Evolutionary conservation across 768 basidiomycete species (phyloP), one percentile per base, ranked within the genome.

Genomic region (Russula ochroleuca): DNA sequence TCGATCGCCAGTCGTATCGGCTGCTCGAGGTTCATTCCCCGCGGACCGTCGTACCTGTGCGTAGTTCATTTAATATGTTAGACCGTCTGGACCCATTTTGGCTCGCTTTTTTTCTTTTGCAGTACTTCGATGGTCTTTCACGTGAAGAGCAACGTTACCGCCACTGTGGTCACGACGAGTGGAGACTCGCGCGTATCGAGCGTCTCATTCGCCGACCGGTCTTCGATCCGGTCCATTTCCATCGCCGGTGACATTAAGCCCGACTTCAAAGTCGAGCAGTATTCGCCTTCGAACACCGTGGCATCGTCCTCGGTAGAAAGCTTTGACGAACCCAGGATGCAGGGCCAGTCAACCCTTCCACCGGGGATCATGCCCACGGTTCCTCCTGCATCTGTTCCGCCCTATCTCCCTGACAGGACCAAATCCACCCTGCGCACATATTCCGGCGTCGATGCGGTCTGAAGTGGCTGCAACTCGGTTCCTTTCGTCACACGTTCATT

Each of bases 1-100:
- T 21, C 51, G 51, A 33, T 52, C 33, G 51, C 28, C 33, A 35
- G 71, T 66, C 62, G 69, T 40, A 61, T 76, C 58, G 72, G 76
- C 2, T 52, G 62, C 52, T 63, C 49, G 9, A 63, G 49, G 5
- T 55, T 50, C 40, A 56, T 47, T n/a, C 15, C 57, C 49, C 31
- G 8, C 7, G 45, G 45, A 13, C 45, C 64, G 2, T 53, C 55
- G 8, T 31, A 55, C 33, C 41, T 8, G 64, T 65, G 52, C 43
- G 64, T 62, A n/a, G 15, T 23, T 8, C 11, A n/a, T 45, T 10
- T 4, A 9, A 8, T 47, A n/a, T 43, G 4, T 47, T 11, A 11
- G 1, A 3, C 21, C 21, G 9, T 5, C 11, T 21, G n/a, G n/a
- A 19, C 19, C n/a, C 21, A 47, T 11, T 47, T 9, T 1, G 21